Evolutionary conservation across 352 stramenopile genomes (phyloP).

Genomic region (Pythium plurisporium): DNA sequence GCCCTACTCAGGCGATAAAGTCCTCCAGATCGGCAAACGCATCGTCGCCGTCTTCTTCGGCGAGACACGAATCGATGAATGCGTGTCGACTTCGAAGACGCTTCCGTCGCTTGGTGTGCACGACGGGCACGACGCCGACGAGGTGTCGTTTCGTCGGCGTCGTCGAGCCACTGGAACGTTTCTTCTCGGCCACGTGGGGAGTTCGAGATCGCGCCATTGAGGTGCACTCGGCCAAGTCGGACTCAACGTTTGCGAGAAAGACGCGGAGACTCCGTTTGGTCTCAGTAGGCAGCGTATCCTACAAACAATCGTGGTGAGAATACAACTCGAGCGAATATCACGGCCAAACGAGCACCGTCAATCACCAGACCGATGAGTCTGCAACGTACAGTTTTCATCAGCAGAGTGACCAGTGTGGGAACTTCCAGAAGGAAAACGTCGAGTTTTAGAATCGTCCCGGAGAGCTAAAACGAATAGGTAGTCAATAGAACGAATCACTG

Average conservation of each 20-base stretch:
- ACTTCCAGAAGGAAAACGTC: constrained; percentile 30
- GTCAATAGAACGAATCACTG: neutral
- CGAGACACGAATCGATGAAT: constrained; percentile 36
- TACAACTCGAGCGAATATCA: too few species aligned
- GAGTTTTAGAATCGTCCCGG: constrained; percentile 24
- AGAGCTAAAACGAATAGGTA: constrained; percentile 7
- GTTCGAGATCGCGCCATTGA: too few species aligned
- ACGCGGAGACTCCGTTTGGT: constrained; percentile 4
- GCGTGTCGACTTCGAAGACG: constrained; percentile 29
- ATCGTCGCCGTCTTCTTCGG: constrained; percentile 33
- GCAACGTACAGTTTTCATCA: constrained; percentile 19
- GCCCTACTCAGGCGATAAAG: constrained; percentile 24
- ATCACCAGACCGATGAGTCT: too few species aligned
- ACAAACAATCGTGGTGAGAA: neutral
- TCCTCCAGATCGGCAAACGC: constrained; percentile 37
- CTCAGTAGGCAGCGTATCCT: neutral
- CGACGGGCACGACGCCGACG: constrained; percentile 23
- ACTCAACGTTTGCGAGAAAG: constrained; percentile 14
- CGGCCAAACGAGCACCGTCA: too few species aligned
- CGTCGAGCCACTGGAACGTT: neutral
- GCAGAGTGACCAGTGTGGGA: constrained; percentile 5
- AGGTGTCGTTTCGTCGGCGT: constrained; percentile 14
- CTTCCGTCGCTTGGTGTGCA: constrained; percentile 23
- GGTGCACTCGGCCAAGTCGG: constrained; percentile 1
- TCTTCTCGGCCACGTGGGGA: too few species aligned